phyloP scores from a whole-genome alignment of 208 protist genomes.

The Leishmania arabica region DNA sequence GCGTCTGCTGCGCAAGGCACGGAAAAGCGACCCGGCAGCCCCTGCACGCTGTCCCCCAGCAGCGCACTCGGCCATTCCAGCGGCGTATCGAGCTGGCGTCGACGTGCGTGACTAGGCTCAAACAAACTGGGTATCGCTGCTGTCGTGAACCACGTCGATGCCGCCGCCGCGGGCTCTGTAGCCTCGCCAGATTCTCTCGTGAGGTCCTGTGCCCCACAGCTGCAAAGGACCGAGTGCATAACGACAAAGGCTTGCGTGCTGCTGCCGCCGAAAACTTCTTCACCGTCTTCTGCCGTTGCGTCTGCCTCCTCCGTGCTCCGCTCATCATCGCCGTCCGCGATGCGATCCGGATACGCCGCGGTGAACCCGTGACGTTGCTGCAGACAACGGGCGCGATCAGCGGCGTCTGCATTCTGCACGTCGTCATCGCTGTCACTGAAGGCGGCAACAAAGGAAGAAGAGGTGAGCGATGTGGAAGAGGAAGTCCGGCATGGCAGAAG shows the following conservation, averaged over 20 bases:
- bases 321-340: not conserved
- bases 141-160: not conserved
- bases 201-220: conserved; percentile 5
- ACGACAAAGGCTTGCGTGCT: conserved; percentile 33
- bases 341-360: not conserved
- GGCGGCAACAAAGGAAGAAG: not conserved
- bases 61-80: not conserved
- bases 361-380: not conserved
- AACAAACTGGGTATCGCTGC: not conserved
- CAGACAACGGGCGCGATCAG: not conserved
- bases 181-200: not conserved
- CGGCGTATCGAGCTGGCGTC: not conserved
- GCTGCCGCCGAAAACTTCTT: not conserved
- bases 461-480: not conserved
- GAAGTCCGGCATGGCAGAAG: not conserved
- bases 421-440: not conserved
- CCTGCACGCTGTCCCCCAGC: not conserved
- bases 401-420: not conserved
- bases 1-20: not conserved
- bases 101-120: not conserved
- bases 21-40: not conserved
- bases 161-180: not conserved
- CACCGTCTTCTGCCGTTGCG: conserved; percentile 8
- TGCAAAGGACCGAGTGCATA: conserved; percentile 62
- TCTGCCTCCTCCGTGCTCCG: conserved; percentile 30